Evolutionary conservation across 257 asterid genomes (phyloP).

Genomic region (Parsonsia alboflavescens): DNA sequence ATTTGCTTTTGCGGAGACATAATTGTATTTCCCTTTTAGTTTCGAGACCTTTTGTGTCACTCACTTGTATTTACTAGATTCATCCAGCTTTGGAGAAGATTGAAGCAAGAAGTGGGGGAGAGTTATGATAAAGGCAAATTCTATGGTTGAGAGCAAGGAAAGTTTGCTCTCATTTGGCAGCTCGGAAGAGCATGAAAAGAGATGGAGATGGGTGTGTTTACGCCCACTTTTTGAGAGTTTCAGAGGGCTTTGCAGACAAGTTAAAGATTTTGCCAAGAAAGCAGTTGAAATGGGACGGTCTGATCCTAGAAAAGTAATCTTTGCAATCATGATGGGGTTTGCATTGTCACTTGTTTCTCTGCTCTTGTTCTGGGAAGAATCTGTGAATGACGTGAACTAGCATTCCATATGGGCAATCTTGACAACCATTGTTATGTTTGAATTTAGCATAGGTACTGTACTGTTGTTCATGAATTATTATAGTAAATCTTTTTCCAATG

Average conservation of each 20-base stretch:
- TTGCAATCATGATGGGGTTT: slow-evolving; percentile 38
- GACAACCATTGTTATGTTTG: slow-evolving; percentile 48
- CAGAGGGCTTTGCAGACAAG: slow-evolving; percentile 3
- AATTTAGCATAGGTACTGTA: slow-evolving; percentile 37
- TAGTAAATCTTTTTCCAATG: no score
- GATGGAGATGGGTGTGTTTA: slow-evolving; percentile 6
- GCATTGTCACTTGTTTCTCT: slow-evolving; percentile 40
- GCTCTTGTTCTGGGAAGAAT: slow-evolving; percentile 40
- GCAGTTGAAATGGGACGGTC: slow-evolving; percentile 37
- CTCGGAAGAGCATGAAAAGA: slow-evolving; percentile 21
- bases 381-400: slow-evolving; percentile 31
- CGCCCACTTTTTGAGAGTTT: neutral
- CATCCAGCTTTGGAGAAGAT: no score
- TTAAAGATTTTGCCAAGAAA: slow-evolving; percentile 23
- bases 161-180: neutral
- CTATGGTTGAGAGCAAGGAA: neutral
- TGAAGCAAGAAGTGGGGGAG: no score
- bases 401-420: slow-evolving; percentile 49
- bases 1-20: no score
- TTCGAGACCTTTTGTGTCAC: no score
- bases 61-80: no score
- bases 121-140: slow-evolving; percentile 7
- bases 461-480: no score
- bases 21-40: no score
- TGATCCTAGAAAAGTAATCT: slow-evolving; percentile 39